phyloP scores from a whole-genome alignment of 495 filamentous ascomycete genomes.

The Eremomyces bilateralis region DNA sequence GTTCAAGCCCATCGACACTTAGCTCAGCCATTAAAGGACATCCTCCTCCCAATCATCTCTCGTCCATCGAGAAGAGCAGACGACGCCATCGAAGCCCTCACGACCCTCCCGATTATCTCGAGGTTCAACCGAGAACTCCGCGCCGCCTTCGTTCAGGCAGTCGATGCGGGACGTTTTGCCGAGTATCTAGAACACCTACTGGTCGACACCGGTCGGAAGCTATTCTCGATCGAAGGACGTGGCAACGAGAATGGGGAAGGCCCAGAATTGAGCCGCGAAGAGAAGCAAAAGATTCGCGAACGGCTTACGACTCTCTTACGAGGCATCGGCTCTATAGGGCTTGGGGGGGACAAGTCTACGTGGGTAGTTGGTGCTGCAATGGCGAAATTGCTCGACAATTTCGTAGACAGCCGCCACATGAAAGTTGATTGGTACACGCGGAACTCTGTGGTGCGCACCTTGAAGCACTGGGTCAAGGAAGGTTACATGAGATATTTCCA shows the following conservation, averaged over 20 bases:
- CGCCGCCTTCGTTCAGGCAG: no score
- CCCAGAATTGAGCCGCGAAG: neutral
- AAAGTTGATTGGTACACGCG: constrained; percentile 17
- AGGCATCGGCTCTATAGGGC: constrained; percentile 34
- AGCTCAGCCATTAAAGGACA: no score
- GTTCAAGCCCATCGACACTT: no score
- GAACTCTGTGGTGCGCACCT: constrained; percentile 36
- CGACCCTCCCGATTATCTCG: no score
- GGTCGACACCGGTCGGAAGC: constrained; percentile 1
- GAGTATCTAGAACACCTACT: constrained; percentile 1
- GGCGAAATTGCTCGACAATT: constrained; percentile 12
- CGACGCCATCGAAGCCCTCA: no score
- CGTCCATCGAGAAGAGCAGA: no score
- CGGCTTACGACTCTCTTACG: constrained; percentile 3
- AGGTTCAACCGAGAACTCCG: no score
- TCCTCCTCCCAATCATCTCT: no score
- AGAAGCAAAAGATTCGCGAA: constrained; percentile 3
- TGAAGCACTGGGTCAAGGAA: constrained; percentile 23
- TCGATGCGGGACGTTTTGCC: no score
- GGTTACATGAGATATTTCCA: constrained; percentile 8
- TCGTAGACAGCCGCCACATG: constrained; percentile 13
- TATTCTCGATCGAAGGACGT: constrained; percentile 8
- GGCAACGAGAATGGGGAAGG: constrained; percentile 1
- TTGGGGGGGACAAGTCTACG: constrained; percentile 55
- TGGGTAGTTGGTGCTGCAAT: constrained; percentile 42